These are phyloP conservation scores for Hericium coralloides DNA, from an alignment of 768 basidiomycete species.

Conservation along the genomic window DNA sequence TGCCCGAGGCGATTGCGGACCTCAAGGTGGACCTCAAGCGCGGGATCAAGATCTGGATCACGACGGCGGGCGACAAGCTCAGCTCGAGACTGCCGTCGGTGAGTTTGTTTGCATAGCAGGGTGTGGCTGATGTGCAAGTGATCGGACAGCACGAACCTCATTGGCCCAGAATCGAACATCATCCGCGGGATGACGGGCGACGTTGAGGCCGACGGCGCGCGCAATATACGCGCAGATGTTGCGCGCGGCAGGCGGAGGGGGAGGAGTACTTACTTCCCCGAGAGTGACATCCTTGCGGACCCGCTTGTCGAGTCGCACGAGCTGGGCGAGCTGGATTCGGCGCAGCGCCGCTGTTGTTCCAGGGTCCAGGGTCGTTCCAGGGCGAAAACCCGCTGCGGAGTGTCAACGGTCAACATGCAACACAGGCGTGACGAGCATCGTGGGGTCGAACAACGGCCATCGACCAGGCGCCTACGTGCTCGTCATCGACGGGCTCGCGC, in stretches of 20 bases:
- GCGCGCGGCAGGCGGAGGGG: slow-evolving; percentile 61
- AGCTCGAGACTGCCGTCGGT: slow-evolving; percentile 96
- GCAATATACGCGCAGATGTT: slow-evolving; percentile 78
- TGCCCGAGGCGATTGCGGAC: slow-evolving; percentile 93
- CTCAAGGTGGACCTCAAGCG: too few species aligned
- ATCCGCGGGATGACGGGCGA: slow-evolving; percentile 65
- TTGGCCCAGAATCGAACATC: slow-evolving; percentile 83
- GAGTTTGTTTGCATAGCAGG: slow-evolving; percentile 14
- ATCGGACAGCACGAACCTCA: slow-evolving; percentile 98
- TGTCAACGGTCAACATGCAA: too few species aligned
- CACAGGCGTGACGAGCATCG: slow-evolving; percentile 70
- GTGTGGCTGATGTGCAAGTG: slow-evolving; percentile 33
- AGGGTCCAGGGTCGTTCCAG: slow-evolving; percentile 12
- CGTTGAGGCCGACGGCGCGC: slow-evolving; percentile 20
- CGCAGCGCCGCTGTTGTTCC: slow-evolving; percentile 4
- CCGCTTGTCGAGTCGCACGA: slow-evolving; percentile 22
- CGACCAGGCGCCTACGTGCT: slow-evolving; percentile 87
- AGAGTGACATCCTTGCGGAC: slow-evolving; percentile 49
- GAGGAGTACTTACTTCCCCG: slow-evolving; percentile 91
- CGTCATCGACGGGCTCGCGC: slow-evolving; percentile 83
- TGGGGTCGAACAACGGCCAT: slow-evolving; percentile 76
- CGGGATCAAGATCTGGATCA: slow-evolving; percentile 98
- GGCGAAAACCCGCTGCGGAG: slow-evolving; percentile 39
- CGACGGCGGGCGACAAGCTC: slow-evolving; percentile 97
- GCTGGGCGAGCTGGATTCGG: slow-evolving; percentile 19